phyloP scores from a whole-genome alignment of 1,284 basidiomycete genomes.

The Leccinum pachyderme region DNA sequence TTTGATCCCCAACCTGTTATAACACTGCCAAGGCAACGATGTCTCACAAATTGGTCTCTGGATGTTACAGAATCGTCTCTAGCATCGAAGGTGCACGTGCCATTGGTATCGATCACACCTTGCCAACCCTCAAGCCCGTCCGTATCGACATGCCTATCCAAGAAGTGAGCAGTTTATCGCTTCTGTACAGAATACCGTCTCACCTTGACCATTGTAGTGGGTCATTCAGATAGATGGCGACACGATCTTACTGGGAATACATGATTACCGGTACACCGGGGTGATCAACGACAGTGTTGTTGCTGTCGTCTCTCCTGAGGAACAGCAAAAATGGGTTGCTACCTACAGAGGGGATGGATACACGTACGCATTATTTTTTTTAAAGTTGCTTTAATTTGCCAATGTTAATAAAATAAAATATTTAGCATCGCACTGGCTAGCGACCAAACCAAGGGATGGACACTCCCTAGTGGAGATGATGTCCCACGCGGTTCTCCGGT shows the following conservation, averaged over 20 bases:
- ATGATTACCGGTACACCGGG: neutral
- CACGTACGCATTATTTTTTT: no score
- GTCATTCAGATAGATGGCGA: neutral
- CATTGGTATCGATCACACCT: neutral
- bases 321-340: neutral
- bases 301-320: neutral
- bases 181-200: neutral
- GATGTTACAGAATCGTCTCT: neutral
- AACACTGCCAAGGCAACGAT: neutral
- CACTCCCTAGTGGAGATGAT: no score
- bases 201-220: neutral
- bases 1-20: neutral
- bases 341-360: neutral
- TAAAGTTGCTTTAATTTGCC: no score
- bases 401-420: no score
- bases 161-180: neutral
- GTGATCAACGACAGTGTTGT: rapidly evolving
- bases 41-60: neutral
- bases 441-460: no score
- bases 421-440: no score
- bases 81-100: no score
- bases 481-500: neutral
- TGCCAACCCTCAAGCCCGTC: neutral
- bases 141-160: neutral
- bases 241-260: neutral